phyloP scores from a whole-genome alignment of 140 eudicot species.

The Erigeron philadelphicus region DNA sequence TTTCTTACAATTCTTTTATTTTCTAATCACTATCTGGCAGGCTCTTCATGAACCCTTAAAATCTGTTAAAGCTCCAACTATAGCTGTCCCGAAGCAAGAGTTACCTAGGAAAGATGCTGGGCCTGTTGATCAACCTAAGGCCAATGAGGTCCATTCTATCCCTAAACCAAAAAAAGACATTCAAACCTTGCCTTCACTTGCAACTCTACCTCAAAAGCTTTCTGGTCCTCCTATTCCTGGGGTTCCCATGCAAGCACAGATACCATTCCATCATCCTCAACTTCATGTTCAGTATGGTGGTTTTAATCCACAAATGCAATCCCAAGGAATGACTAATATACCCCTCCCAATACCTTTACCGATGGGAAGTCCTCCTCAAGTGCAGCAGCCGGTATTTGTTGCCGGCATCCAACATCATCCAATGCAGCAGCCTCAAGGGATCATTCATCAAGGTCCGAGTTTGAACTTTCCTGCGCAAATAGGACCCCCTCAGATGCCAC shows the following conservation, averaged over 20 bases:
- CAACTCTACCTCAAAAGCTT: conserved; percentile 47
- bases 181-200: conserved; percentile 35
- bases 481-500: conserved; percentile 40
- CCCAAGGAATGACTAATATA: conserved; percentile 53
- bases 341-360: conserved; percentile 60
- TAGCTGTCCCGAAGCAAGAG: conserved; percentile 46
- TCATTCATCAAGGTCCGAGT: conserved; percentile 65
- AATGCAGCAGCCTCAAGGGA: conserved; percentile 34
- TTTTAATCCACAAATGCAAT: conserved; percentile 58
- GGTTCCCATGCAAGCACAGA: conserved; percentile 41
- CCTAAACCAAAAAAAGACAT: conserved; percentile 49
- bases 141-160: conserved; percentile 34
- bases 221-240: conserved; percentile 53
- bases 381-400: conserved; percentile 53
- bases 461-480: conserved; percentile 32
- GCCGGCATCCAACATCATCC: conserved; percentile 55
- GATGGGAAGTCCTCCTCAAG: conserved; percentile 47
- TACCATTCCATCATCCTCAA: conserved; percentile 60
- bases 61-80: conserved; percentile 38
- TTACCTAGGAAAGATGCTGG: conserved; percentile 42
- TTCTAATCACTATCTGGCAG: conserved; percentile 34
- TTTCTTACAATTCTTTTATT: background rate
- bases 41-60: conserved; percentile 50
- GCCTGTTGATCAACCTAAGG: conserved; percentile 33
- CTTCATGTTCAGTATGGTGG: conserved; percentile 62